Conservation (phyloP, 352 stramenopile genomes). For the Pythium dissimile region DNA sequence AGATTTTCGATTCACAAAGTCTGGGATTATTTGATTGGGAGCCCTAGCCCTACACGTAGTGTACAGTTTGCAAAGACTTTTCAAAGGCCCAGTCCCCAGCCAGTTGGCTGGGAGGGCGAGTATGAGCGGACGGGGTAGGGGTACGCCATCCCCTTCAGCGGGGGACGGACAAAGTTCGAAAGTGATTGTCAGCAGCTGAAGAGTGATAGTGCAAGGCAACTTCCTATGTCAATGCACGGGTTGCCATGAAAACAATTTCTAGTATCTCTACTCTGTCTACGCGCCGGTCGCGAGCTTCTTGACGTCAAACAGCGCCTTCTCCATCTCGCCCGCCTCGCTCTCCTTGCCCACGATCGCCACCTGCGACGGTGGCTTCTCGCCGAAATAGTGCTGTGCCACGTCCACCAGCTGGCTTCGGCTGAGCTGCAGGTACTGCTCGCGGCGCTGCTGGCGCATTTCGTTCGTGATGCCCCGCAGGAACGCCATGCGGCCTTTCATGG, state of each 20-base stretch:
- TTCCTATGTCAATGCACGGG: background rate
- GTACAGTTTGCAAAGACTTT: too few relatives aligned
- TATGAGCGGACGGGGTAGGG: background rate
- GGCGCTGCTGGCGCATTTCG: constrained; percentile 72
- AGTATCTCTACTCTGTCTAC: too few relatives aligned
- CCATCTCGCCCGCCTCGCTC: constrained; percentile 18
- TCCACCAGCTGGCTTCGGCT: constrained; percentile 42
- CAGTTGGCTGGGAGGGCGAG: too few relatives aligned
- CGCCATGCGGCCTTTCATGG: constrained; percentile 67
- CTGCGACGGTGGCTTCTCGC: constrained; percentile 25
- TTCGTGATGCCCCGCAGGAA: constrained; percentile 83
- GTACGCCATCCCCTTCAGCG: too few relatives aligned
- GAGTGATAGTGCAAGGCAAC: background rate
- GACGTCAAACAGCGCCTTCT: constrained; percentile 19
- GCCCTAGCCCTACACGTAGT: too few relatives aligned
- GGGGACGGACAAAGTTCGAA: background rate
- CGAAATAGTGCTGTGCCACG: constrained; percentile 54
- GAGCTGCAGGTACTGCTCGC: constrained; percentile 63
- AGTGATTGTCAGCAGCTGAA: background rate
- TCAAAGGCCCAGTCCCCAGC: too few relatives aligned
- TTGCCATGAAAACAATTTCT: background rate
- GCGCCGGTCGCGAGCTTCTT: constrained; percentile 8
- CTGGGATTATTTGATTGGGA: too few relatives aligned
- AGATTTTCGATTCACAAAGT: too few relatives aligned
- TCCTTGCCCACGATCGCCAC: constrained; percentile 71